Evolutionary conservation across 345 rosid genomes (phyloP).

Genomic region (Mercurialis annua): DNA sequence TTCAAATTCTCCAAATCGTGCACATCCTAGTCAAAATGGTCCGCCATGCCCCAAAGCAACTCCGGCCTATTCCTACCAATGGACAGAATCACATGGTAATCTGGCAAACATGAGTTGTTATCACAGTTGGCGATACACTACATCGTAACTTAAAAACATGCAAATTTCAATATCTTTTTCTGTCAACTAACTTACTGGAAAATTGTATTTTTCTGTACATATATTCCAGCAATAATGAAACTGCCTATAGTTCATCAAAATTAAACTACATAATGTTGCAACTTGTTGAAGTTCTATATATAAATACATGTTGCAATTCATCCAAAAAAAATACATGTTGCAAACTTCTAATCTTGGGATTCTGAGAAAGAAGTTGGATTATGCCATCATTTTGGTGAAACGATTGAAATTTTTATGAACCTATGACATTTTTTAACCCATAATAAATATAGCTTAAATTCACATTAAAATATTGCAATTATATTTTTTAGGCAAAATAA

Average conservation of each 20-base stretch:
- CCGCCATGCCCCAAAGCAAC: too few relatives aligned
- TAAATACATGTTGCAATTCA: neutral
- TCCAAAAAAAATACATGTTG: neutral
- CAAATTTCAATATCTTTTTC: neutral
- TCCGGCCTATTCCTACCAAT: too few relatives aligned
- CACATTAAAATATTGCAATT: too few relatives aligned
- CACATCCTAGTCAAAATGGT: too few relatives aligned
- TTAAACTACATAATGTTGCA: neutral
- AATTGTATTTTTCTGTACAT: neutral
- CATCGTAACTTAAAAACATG: neutral
- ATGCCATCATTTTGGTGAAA: neutral
- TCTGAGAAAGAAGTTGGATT: too few relatives aligned
- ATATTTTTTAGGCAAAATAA: too few relatives aligned
- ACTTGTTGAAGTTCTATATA: neutral
- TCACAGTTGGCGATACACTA: neutral
- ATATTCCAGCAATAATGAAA: neutral
- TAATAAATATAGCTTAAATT: too few relatives aligned
- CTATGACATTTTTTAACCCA: too few relatives aligned
- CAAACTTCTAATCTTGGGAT: neutral
- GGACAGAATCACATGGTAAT: neutral
- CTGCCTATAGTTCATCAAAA: neutral
- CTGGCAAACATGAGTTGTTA: constrained; percentile 3
- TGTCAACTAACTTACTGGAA: neutral
- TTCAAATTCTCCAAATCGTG: too few relatives aligned
- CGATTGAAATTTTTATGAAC: neutral